Percentiles rank a stretch among this genome's conserved stretches.
Evolutionary conservation across 352 stramenopile species (phyloP).

Genomic region (Blastocystis sp.): DNA sequence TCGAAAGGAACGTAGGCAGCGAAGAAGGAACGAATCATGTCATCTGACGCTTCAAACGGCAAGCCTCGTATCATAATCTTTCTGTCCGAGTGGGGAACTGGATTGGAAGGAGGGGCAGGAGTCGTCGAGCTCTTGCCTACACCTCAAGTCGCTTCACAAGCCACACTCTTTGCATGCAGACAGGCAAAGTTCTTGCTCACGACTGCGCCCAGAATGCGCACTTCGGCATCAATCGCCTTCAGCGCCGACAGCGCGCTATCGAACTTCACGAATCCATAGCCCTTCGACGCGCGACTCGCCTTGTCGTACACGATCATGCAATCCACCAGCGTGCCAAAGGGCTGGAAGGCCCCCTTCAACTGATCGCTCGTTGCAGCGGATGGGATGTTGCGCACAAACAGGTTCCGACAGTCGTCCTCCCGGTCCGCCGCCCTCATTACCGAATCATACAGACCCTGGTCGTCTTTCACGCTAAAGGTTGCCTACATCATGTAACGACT

Average conservation of each 20-base stretch:
- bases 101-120: slow-evolving; percentile 70
- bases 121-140: slow-evolving; percentile 75
- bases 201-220: slow-evolving; percentile 68
- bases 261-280: slow-evolving; percentile 84
- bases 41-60: slow-evolving; percentile 16
- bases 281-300: slow-evolving; percentile 79
- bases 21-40: not conserved
- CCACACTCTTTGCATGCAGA: slow-evolving; percentile 10
- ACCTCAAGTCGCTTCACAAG: slow-evolving; percentile 75
- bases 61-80: slow-evolving; percentile 7
- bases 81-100: slow-evolving; percentile 37
- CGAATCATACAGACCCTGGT: not conserved
- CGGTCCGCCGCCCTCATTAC: not conserved
- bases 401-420: slow-evolving; percentile 77
- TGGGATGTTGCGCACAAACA: slow-evolving; percentile 85
- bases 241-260: slow-evolving; percentile 67
- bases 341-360: slow-evolving; percentile 80
- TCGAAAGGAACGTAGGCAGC: not conserved
- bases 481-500: not conserved
- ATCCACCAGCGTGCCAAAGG: slow-evolving; percentile 80
- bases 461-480: not conserved
- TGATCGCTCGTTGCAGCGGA: slow-evolving; percentile 83
- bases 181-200: slow-evolving; percentile 14
- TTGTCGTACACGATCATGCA: slow-evolving; percentile 82
- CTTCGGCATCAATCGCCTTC: slow-evolving; percentile 5